These are phyloP conservation scores for Globisporangium paddicum DNA, from an alignment of 352 stramenopile genomes.

Conservation along the genomic window DNA sequence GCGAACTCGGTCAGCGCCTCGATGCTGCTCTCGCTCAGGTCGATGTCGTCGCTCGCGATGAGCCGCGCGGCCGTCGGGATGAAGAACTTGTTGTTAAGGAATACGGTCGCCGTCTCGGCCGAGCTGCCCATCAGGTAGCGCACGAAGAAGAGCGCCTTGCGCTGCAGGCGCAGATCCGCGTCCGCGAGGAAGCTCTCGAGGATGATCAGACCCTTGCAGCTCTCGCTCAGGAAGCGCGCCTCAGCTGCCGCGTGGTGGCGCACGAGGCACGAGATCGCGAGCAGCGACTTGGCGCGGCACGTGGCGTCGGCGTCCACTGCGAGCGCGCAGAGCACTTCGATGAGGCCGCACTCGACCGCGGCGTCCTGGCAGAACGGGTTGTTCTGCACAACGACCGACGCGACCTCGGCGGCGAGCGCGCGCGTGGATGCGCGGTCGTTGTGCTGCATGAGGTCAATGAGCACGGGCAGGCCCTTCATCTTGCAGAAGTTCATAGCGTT, in stretches of 20 bases:
- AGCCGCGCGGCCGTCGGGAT: slow-evolving; percentile 39
- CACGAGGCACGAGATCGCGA: slow-evolving; percentile 82
- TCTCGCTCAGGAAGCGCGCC: slow-evolving; percentile 47
- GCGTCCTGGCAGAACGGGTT: slow-evolving; percentile 80
- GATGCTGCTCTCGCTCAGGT: slow-evolving; percentile 71
- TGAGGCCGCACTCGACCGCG: slow-evolving; percentile 46
- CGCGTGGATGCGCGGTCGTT: slow-evolving; percentile 46
- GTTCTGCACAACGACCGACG: slow-evolving; percentile 83
- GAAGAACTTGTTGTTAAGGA: slow-evolving; percentile 43
- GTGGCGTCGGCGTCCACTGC: slow-evolving; percentile 48
- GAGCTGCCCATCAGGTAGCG: slow-evolving; percentile 73
- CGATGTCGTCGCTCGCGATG: slow-evolving; percentile 67
- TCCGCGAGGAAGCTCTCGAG: slow-evolving; percentile 48
- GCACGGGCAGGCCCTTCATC: slow-evolving; percentile 60
- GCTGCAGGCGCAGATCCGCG: slow-evolving; percentile 62
- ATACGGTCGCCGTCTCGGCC: slow-evolving; percentile 37
- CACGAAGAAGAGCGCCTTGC: slow-evolving; percentile 82
- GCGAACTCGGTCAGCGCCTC: slow-evolving; percentile 73
- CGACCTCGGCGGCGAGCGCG: slow-evolving; percentile 69
- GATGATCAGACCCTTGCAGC: slow-evolving; percentile 52
- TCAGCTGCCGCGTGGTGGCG: slow-evolving; percentile 62
- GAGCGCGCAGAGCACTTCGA: slow-evolving; percentile 66
- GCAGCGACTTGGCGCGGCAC: slow-evolving; percentile 72
- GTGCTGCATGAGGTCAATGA: slow-evolving; percentile 56
- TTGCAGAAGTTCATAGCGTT: slow-evolving; percentile 88